Evolutionary conservation across 2,329 filamentous ascomycete species (phyloP).

Genomic region (Rhynchosporium graminicola): DNA sequence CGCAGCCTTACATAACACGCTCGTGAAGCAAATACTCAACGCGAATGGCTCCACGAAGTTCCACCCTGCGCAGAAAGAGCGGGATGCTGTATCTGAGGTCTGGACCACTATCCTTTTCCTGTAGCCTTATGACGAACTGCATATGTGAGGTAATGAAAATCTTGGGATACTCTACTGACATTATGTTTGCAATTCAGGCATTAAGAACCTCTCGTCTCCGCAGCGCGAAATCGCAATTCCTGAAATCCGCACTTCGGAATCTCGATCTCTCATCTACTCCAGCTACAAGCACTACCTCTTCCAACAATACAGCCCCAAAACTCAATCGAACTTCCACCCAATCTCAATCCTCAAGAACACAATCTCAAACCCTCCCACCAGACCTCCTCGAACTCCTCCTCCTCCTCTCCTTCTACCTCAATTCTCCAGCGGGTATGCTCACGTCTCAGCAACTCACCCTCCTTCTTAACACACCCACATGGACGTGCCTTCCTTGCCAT

Average conservation of each 20-base stretch:
- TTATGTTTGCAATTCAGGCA: slow-evolving; percentile 43
- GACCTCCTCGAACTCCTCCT: slow-evolving; percentile 56
- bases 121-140: background rate
- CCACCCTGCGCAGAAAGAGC: slow-evolving; percentile 52
- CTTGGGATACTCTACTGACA: too few relatives aligned
- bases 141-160: too few relatives aligned
- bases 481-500: slow-evolving; percentile 49
- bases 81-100: slow-evolving; percentile 53
- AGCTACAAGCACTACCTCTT: slow-evolving; percentile 28
- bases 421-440: slow-evolving; percentile 39
- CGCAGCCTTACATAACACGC: slow-evolving; percentile 55
- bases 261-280: slow-evolving; percentile 42
- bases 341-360: slow-evolving; percentile 24
- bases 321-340: slow-evolving; percentile 10
- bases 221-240: slow-evolving; percentile 52
- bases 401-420: slow-evolving; percentile 51
- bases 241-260: slow-evolving; percentile 52
- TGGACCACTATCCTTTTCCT: slow-evolving; percentile 19
- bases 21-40: slow-evolving; percentile 57
- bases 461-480: slow-evolving; percentile 53
- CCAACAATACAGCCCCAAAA: slow-evolving; percentile 22
- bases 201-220: slow-evolving; percentile 51
- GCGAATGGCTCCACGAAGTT: slow-evolving; percentile 58
- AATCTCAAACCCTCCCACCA: slow-evolving; percentile 41
- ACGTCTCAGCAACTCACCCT: slow-evolving; percentile 44